Evolutionary conservation across 441 rosid species (phyloP).

Genomic region (Sinapis alba): DNA sequence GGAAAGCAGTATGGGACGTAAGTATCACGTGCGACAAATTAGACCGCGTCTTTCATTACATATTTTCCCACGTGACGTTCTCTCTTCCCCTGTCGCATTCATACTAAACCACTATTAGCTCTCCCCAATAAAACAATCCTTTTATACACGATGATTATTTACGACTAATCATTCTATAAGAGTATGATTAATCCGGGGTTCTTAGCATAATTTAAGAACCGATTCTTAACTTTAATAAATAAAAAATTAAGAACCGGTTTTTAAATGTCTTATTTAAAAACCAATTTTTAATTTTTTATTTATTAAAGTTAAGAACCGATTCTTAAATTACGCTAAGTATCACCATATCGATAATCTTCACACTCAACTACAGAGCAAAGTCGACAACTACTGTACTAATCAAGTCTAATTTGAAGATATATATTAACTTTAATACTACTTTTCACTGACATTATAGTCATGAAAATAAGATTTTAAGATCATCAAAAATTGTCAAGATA

Average conservation of each 20-base stretch:
- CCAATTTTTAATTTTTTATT: too few relatives aligned
- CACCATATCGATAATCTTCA: background rate
- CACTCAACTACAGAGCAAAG: background rate
- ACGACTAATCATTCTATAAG: background rate
- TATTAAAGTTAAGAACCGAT: too few relatives aligned
- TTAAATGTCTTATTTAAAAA: too few relatives aligned
- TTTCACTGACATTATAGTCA: background rate
- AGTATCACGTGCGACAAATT: slow-evolving; percentile 16
- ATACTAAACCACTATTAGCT: background rate
- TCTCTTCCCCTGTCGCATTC: background rate
- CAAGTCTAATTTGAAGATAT: background rate
- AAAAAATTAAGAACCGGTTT: too few relatives aligned
- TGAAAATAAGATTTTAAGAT: background rate
- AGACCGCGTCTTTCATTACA: background rate
- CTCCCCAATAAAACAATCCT: background rate
- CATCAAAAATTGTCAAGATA: background rate
- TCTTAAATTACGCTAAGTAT: too few relatives aligned
- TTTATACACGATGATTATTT: background rate
- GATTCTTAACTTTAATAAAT: too few relatives aligned
- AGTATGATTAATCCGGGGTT: too few relatives aligned
- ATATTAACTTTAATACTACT: too few relatives aligned
- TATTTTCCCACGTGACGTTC: background rate
- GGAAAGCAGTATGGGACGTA: background rate
- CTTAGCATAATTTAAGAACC: too few relatives aligned
- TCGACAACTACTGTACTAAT: background rate